Conservation (phyloP, 805 yeast genomes). For the Teunomyces kruisii region DNA sequence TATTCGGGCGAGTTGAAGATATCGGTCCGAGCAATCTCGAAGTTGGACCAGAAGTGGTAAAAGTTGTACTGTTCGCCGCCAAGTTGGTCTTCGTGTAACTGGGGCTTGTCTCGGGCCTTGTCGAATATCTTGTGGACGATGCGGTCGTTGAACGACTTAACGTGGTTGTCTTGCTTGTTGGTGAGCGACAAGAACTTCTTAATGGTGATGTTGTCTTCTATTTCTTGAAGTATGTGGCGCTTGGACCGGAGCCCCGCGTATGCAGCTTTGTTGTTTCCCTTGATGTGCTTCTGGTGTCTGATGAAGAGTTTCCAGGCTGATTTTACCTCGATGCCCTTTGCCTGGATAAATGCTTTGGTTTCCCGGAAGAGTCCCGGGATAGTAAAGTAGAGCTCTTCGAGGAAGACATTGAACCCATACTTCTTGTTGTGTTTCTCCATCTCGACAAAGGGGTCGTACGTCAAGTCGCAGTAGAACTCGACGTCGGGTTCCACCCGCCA, state of each 20-base stretch:
- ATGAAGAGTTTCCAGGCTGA: conserved; percentile 67
- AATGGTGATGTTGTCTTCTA: conserved; percentile 29
- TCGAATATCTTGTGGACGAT: conserved; percentile 8
- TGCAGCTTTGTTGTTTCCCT: conserved; percentile 19
- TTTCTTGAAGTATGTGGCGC: conserved; percentile 22
- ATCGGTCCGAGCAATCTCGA: conserved; percentile 85
- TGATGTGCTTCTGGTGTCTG: conserved; percentile 23
- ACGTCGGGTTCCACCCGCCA: conserved; percentile 97
- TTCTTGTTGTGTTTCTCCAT: conserved; percentile 69
- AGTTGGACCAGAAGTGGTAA: conserved; percentile 92
- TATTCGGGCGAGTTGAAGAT: conserved; percentile 70
- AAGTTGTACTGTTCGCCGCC: conserved; percentile 69
- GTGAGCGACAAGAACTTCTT: conserved; percentile 18
- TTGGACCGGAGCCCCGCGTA: conserved; percentile 22
- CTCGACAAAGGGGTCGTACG: conserved; percentile 86
- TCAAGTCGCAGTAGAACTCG: conserved; percentile 83
- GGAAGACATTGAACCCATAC: conserved; percentile 82
- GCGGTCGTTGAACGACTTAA: conserved; percentile 8
- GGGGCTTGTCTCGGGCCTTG: conserved; percentile 15
- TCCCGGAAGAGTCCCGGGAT: conserved; percentile 78
- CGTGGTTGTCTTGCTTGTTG: conserved; percentile 23
- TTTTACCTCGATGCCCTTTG: conserved; percentile 46
- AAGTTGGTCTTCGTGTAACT: conserved; percentile 53
- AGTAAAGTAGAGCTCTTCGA: conserved; percentile 77
- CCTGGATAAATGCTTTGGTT: conserved; percentile 61